Evolutionary conservation across 495 filamentous ascomycete genomes (phyloP).

Genomic region (Penicillium goetzii): DNA sequence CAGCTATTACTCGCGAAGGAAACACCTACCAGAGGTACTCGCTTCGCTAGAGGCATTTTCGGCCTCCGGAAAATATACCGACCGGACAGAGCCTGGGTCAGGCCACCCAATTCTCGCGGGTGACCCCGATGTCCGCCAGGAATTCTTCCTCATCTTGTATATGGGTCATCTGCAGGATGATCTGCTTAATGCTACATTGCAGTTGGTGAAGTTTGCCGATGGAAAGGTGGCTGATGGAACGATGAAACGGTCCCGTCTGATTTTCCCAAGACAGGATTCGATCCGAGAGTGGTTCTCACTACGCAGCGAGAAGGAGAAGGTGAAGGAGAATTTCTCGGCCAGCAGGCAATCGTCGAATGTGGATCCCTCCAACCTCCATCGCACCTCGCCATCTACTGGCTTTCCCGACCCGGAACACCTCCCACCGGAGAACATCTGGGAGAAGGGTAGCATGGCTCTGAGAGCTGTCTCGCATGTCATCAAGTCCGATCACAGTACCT

Average conservation of each 20-base stretch:
- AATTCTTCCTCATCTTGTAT: constrained; percentile 42
- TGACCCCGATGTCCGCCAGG: constrained; percentile 35
- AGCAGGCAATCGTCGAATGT: constrained; percentile 29
- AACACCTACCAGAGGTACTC: constrained; percentile 28
- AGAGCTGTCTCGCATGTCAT: constrained; percentile 33
- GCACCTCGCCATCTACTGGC: constrained; percentile 2
- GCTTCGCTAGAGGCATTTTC: constrained; percentile 39
- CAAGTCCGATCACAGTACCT: constrained; percentile 44
- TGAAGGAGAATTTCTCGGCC: constrained; percentile 9
- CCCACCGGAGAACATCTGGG: constrained; percentile 61
- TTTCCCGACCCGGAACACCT: constrained; percentile 72
- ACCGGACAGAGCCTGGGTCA: constrained; percentile 1
- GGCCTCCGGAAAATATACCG: constrained; percentile 23
- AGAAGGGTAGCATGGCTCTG: constrained; percentile 51
- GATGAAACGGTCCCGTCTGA: constrained; percentile 61
- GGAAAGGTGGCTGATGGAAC: constrained; percentile 54
- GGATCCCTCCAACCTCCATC: constrained; percentile 22
- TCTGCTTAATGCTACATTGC: constrained; percentile 37
- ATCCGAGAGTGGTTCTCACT: constrained; percentile 48
- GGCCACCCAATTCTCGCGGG: constrained; percentile 12
- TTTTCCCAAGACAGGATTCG: constrained; percentile 60
- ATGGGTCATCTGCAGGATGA: constrained; percentile 43
- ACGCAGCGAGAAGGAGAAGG: constrained; percentile 16
- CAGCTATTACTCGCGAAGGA: constrained; percentile 28
- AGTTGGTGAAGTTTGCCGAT: constrained; percentile 68